Evolutionary conservation across 768 basidiomycete species (phyloP).

Genomic region (Termitomyces sp.): DNA sequence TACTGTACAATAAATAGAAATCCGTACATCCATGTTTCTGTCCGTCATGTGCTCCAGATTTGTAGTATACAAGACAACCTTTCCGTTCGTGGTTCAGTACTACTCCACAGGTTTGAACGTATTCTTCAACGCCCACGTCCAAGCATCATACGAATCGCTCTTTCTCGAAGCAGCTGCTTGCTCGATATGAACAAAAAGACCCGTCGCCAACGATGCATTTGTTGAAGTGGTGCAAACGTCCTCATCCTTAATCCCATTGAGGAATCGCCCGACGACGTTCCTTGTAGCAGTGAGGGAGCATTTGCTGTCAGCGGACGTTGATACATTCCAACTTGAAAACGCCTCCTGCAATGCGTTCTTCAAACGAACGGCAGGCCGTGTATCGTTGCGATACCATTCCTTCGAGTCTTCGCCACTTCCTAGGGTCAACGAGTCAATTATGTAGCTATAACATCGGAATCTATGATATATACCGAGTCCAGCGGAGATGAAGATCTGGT

Average conservation of each 20-base stretch:
- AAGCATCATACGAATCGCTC: conserved; percentile 23
- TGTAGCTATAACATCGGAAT: background rate
- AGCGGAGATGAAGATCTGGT: conserved; percentile 42
- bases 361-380: conserved; percentile 35
- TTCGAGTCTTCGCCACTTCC: conserved; percentile 20
- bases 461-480: conserved; percentile 34
- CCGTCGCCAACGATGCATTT: conserved; percentile 21
- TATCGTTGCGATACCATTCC: conserved; percentile 34
- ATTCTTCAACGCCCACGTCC: conserved; percentile 29
- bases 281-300: conserved; percentile 41
- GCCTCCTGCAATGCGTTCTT: conserved; percentile 21
- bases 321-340: conserved; percentile 35
- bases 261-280: conserved; percentile 41
- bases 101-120: conserved; percentile 21
- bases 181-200: conserved; percentile 42
- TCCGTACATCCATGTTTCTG: no score
- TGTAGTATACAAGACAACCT: background rate
- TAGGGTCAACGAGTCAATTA: background rate
- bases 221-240: conserved; percentile 28
- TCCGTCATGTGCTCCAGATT: no score
- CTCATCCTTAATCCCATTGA: conserved; percentile 32
- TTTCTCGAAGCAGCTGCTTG: conserved; percentile 27
- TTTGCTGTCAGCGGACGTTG: conserved; percentile 36
- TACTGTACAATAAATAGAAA: background rate
- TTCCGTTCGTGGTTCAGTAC: background rate